These are phyloP conservation scores for Lathyrus aphaca DNA, from an alignment of 306 rosid genomes.

Conservation along the genomic window DNA sequence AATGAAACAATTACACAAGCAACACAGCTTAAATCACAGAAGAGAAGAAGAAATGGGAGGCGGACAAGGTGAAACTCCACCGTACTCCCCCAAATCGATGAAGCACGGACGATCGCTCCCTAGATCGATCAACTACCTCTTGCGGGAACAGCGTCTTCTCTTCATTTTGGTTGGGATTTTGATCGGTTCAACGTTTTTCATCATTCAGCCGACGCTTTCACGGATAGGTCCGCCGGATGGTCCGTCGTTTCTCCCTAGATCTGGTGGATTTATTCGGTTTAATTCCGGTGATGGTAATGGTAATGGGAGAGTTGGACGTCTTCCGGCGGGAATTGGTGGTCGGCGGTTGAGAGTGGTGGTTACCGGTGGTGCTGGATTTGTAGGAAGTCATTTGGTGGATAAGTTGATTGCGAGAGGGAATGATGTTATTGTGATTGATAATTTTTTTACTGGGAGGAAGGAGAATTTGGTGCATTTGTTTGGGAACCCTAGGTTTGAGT, in stretches of 20 bases:
- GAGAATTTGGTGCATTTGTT: constrained; percentile 75
- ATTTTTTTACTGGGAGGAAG: constrained; percentile 88
- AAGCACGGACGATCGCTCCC: constrained; percentile 86
- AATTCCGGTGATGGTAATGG: background rate
- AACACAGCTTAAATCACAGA: constrained; percentile 61
- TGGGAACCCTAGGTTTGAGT: constrained; percentile 81
- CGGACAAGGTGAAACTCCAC: constrained; percentile 28
- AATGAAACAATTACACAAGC: constrained; percentile 77
- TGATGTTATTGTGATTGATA: constrained; percentile 84
- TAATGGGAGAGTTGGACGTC: constrained; percentile 47
- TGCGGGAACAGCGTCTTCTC: constrained; percentile 84
- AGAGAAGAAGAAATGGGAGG: constrained; percentile 74
- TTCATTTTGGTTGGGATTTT: constrained; percentile 81
- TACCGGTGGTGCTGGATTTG: constrained; percentile 90
- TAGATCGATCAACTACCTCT: constrained; percentile 78
- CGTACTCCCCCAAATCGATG: constrained; percentile 78
- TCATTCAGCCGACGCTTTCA: constrained; percentile 80
- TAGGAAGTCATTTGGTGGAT: constrained; percentile 89
- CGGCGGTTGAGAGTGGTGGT: constrained; percentile 70
- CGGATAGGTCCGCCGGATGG: constrained; percentile 64
- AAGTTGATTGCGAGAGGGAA: constrained; percentile 70
- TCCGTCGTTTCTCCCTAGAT: constrained; percentile 34
- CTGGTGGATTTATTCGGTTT: background rate
- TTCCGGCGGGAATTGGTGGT: constrained; percentile 61
- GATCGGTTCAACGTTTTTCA: constrained; percentile 89